Percentiles rank a stretch among this genome's conserved stretches.
Evolutionary conservation across 805 yeast species (phyloP).

Genomic region (Starmerella cellae): DNA sequence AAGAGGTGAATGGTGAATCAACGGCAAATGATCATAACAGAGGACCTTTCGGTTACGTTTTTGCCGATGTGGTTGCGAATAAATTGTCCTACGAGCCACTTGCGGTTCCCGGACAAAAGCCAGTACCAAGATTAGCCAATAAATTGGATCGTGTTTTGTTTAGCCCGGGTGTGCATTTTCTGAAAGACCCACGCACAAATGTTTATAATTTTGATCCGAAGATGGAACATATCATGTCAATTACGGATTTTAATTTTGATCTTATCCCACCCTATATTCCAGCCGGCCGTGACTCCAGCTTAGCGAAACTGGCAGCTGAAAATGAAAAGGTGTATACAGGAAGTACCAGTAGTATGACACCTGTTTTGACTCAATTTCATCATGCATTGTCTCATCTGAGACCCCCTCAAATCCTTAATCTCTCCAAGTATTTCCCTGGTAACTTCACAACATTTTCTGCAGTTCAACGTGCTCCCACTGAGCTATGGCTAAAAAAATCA

Average conservation of each 20-base stretch:
- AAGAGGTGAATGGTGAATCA: too few relatives aligned
- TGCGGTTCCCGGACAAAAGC: slow-evolving; percentile 22
- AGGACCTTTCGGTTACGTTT: neutral
- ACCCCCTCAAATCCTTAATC: slow-evolving; percentile 36
- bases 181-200: slow-evolving; percentile 65
- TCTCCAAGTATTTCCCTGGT: slow-evolving; percentile 36
- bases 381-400: slow-evolving; percentile 49
- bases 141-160: slow-evolving; percentile 59
- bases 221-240: slow-evolving; percentile 45
- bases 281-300: slow-evolving; percentile 48
- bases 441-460: slow-evolving; percentile 29
- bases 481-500: slow-evolving; percentile 42
- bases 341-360: slow-evolving; percentile 83
- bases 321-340: slow-evolving; percentile 39
- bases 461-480: slow-evolving; percentile 41
- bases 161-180: slow-evolving; percentile 66
- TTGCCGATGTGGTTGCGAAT: slow-evolving; percentile 4
- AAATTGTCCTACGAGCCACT: slow-evolving; percentile 12
- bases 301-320: slow-evolving; percentile 37
- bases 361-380: slow-evolving; percentile 61
- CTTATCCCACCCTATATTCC: slow-evolving; percentile 45
- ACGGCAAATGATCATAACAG: too few relatives aligned
- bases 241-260: slow-evolving; percentile 53
- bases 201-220: slow-evolving; percentile 55
- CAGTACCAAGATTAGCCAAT: slow-evolving; percentile 48